Evolutionary conservation across 257 asterid genomes (phyloP).

Genomic region (Verbena officinalis): DNA sequence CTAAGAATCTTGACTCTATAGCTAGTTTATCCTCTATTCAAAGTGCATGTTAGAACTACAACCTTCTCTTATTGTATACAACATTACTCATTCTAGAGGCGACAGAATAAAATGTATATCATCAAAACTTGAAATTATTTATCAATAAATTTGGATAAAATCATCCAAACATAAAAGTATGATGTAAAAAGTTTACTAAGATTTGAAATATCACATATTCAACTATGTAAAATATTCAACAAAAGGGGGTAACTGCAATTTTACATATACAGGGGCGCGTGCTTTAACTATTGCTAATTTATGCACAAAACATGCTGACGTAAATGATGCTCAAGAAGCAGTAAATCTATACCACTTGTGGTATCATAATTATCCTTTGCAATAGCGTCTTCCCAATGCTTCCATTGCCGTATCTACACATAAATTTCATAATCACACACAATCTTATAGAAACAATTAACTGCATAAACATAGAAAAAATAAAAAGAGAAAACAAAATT

Average conservation of each 20-base stretch:
- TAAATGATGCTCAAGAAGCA: conserved; percentile 5
- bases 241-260: too few species aligned
- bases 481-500: conserved; percentile 11
- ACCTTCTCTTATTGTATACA: too few species aligned
- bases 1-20: not conserved
- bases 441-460: not conserved
- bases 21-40: too few species aligned
- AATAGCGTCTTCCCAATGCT: conserved; percentile 87
- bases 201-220: too few species aligned
- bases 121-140: too few species aligned
- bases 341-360: conserved; percentile 45
- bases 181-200: too few species aligned
- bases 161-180: too few species aligned
- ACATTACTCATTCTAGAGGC: too few species aligned
- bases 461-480: not conserved
- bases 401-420: conserved; percentile 90
- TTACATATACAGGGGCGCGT: not conserved
- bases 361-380: conserved; percentile 58
- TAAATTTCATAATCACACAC: conserved; percentile 10
- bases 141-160: too few species aligned
- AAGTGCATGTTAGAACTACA: too few species aligned
- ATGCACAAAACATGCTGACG: not conserved
- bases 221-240: too few species aligned
- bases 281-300: conserved; percentile 15
- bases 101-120: too few species aligned